Evolutionary conservation across 768 basidiomycete genomes (phyloP), one percentile per base, ranked within the genome.

Genomic region (Galerina marginata): DNA sequence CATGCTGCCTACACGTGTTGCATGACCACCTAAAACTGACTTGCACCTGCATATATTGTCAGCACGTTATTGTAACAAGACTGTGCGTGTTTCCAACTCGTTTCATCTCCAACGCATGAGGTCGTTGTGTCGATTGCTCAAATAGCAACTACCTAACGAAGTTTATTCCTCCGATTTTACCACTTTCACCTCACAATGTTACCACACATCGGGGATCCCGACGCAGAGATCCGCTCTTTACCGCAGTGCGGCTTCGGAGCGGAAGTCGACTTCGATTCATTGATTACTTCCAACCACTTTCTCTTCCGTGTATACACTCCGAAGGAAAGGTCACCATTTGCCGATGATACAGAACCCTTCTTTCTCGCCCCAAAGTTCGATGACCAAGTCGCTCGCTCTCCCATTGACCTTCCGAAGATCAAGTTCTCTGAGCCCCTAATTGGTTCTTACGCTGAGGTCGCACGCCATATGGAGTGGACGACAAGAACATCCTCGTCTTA

Each of bases 231-330:
- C 54, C 49, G 60, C 39, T 65, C 74, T 39, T 80, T 91, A 49
- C 90, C 91, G 54, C 91, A 91, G 72, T 88, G 88, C 67, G 90
- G 91, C 54, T 92, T 91, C 69, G 83, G 86, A 44, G 69, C 83
- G 44, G 84, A 88, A 63, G 74, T 82, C 69, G 78, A 85, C 44
- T 92, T 92, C 69, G 81, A 84, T 54, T 76, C 74, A 38, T 83
- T 93, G 45, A 74, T 88, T 64, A 75, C 81, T 54, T 77, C 81
- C 55, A 92, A 92, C 70, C 86, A 83, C 37, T 92, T 91, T 74
- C 81, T 93, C 66, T 93, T 90, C 78, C 89, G 91, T 44, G 85
- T 93, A 12, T 87, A 92, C 70, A 91, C 90, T 38, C 91, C 91
- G 29, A 90, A 86, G 69, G 79, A 82, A 57, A 79, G 75, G 44